phyloP scores from a whole-genome alignment of 2,329 filamentous ascomycete genomes.

The Orbilia blumenaviensis region DNA sequence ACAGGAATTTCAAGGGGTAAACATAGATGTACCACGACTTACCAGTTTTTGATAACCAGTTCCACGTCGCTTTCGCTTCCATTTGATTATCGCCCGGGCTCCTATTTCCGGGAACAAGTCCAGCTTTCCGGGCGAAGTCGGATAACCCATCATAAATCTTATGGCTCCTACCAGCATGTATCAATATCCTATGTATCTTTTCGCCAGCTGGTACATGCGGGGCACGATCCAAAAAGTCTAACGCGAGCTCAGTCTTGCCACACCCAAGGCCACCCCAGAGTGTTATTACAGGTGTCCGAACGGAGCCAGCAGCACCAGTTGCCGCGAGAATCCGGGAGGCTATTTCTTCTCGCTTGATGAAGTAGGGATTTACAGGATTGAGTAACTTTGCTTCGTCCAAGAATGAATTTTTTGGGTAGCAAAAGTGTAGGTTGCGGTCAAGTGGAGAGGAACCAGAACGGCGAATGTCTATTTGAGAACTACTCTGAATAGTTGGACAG shows the following conservation, averaged over 20 bases:
- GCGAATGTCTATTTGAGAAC: too few relatives aligned
- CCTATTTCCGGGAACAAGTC: neutral
- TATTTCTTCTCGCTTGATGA: neutral
- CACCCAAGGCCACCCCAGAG: neutral
- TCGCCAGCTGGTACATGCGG: neutral
- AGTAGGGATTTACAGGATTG: neutral
- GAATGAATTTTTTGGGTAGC: too few relatives aligned
- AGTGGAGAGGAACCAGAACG: too few relatives aligned
- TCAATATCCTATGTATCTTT: neutral
- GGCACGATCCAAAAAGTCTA: neutral
- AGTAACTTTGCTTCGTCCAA: too few relatives aligned
- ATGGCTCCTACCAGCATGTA: neutral
- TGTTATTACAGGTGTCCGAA: neutral
- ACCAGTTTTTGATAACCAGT: neutral
- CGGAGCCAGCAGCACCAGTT: too few relatives aligned
- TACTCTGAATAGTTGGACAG: too few relatives aligned
- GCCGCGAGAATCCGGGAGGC: neutral
- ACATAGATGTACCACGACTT: neutral
- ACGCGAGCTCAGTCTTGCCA: neutral
- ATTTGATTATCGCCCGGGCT: neutral
- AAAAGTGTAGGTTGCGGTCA: neutral
- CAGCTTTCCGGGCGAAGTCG: neutral
- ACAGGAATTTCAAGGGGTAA: too few relatives aligned
- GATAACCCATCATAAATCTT: neutral
- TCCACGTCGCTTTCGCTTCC: neutral